Evolutionary conservation across 1,139 yeast genomes (phyloP), one percentile per base, ranked within the genome.

Genomic region (Trichomonascaceae sp.): DNA sequence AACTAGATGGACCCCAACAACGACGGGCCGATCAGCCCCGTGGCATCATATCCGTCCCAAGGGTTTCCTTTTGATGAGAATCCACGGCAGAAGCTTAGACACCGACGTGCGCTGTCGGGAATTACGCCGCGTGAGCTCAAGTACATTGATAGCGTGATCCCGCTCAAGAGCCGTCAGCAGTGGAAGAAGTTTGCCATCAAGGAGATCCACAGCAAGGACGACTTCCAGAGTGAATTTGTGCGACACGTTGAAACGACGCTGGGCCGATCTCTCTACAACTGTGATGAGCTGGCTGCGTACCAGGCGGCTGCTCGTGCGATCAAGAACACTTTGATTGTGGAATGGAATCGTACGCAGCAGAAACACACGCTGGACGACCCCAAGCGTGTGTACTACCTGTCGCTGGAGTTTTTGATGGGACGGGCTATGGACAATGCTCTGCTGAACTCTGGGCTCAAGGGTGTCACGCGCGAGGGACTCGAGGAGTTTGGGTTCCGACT

Each of bases 271-370:
- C 64, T 85, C 66, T 82, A 80, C 67, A 85, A 87, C 54, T 84
- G 95, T 61, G 96, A 85, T 55, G 76, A 77, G 39, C 65, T 84
- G 54, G 95, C 94, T 29, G 95, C 95, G 16, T 87, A 85, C 54
- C 93, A 81, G 54, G 94, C 96, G 1, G 74, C 93, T 27, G 75
- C 94, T 3, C 67, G 66, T 48, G 67, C 93, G 16, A 69, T 85
- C 38, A 66, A 93, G 44, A 95, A 85, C 56, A 75, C 78, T 34
- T 64, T 87, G 52, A 69, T 84, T 47, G 67, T 82, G 35, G 85
- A 82, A 48, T 87, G 96, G 96, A 84, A 87, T 52, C 77, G 78
- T 56, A 85, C 96, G 33, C 96, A 85, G 60, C 95, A 85, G 57
- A 69, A 73, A 47, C 92, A 82, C 57, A 82, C 96, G 14, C 59